phyloP scores from a whole-genome alignment of 305 asterid species.

The Solanum hybrid region DNA sequence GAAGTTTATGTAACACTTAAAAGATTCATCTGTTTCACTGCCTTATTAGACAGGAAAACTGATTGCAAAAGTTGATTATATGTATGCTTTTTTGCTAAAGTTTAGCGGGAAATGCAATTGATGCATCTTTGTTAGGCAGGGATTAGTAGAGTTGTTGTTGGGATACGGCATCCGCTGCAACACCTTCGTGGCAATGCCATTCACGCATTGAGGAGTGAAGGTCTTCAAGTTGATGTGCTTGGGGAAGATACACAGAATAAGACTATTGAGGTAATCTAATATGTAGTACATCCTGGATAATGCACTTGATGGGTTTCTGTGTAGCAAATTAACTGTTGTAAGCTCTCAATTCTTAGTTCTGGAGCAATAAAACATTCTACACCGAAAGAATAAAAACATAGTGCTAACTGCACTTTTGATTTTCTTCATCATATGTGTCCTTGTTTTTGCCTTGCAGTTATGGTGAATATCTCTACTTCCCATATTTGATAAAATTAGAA shows the following conservation, averaged over 20 bases:
- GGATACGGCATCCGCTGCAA: slow-evolving; percentile 87
- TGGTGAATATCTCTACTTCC: not conserved
- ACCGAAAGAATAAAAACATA: not conserved
- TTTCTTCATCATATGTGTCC: not conserved
- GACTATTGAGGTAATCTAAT: slow-evolving; percentile 50
- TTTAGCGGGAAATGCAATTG: slow-evolving; percentile 10
- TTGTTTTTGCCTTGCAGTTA: not conserved
- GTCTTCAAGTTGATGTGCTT: slow-evolving; percentile 79
- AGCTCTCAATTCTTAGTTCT: not conserved
- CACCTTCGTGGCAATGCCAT: slow-evolving; percentile 88
- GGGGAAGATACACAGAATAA: slow-evolving; percentile 77
- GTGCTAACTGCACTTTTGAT: not conserved
- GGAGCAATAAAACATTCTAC: not conserved
- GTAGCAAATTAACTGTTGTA: not conserved
- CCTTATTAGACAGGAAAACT: not conserved
- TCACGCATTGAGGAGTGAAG: slow-evolving; percentile 68
- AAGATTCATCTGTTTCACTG: not conserved
- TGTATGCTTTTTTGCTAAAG: not conserved
- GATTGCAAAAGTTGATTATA: not conserved
- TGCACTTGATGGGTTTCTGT: not conserved
- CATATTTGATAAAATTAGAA: not conserved
- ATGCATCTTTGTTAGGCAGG: slow-evolving; percentile 62
- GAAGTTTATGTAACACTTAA: not conserved
- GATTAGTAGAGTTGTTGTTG: slow-evolving; percentile 76
- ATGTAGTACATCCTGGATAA: not conserved